Conservation (phyloP, 73 alveolate species). For the Tetrahymena elliotti region DNA sequence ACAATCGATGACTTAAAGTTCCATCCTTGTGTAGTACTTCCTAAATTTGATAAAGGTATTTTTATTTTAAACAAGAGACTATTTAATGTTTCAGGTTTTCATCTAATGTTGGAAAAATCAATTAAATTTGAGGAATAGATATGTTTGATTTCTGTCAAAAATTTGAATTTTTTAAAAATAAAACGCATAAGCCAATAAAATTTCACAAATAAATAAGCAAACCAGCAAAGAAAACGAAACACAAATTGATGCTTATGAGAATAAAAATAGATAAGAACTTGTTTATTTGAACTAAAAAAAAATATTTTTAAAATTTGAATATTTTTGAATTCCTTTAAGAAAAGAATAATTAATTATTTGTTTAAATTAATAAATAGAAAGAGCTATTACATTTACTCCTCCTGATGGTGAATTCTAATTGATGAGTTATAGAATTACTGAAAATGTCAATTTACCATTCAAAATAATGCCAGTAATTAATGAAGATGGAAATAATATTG, state of each 20-base stretch:
- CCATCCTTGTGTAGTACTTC: slow-evolving; percentile 86
- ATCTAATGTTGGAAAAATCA: too few relatives aligned
- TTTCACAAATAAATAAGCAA: background rate
- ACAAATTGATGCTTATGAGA: too few relatives aligned
- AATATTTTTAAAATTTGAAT: too few relatives aligned
- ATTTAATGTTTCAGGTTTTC: background rate
- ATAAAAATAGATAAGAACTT: too few relatives aligned
- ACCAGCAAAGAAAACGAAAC: too few relatives aligned
- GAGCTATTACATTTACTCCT: slow-evolving; percentile 94
- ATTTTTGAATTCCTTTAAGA: background rate
- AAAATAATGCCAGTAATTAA: slow-evolving; percentile 81
- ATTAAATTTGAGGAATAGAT: background rate
- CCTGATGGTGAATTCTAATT: slow-evolving; percentile 94
- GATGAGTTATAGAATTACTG: slow-evolving; percentile 86
- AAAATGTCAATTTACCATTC: slow-evolving; percentile 88
- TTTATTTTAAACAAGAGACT: background rate
- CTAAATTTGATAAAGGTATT: slow-evolving; percentile 73
- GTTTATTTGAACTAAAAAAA: too few relatives aligned
- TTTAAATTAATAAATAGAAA: slow-evolving; percentile 24
- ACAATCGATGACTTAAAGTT: slow-evolving; percentile 75
- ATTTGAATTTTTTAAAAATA: background rate
- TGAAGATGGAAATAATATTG: slow-evolving; percentile 75
- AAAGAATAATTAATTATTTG: too few relatives aligned
- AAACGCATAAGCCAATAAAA: background rate
- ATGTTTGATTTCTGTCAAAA: background rate